Percentiles rank a stretch among this genome's conserved stretches.
These are phyloP conservation scores for Penicillium frequentans DNA, from an alignment of 2,329 filamentous ascomycete species.

Conservation along the genomic window DNA sequence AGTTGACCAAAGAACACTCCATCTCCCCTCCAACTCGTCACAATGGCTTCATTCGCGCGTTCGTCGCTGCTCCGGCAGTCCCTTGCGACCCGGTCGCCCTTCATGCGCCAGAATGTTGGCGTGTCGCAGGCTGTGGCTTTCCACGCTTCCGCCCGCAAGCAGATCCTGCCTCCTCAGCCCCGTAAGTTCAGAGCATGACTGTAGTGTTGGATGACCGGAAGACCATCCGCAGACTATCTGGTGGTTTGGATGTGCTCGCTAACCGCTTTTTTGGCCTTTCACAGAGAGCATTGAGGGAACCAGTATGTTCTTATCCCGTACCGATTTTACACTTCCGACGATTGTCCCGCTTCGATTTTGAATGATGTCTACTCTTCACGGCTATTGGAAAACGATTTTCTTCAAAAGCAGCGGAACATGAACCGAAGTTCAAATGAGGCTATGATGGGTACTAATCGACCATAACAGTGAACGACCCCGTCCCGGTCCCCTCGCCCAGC, in stretches of 20 bases:
- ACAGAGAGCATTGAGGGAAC: slow-evolving; percentile 73
- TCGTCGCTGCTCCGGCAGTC: slow-evolving; percentile 38
- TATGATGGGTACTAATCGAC: slow-evolving; percentile 15
- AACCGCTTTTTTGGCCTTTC: slow-evolving; percentile 33
- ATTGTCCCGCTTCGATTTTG: slow-evolving; percentile 1
- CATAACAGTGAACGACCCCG: slow-evolving; percentile 77
- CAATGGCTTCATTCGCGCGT: slow-evolving; percentile 45
- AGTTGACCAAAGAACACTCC: slow-evolving; percentile 16
- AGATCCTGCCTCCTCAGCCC: slow-evolving; percentile 78
- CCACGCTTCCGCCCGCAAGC: slow-evolving; percentile 75
- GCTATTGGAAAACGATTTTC: neutral
- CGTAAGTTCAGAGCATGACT: slow-evolving; percentile 59
- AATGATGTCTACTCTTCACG: neutral
- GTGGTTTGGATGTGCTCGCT: slow-evolving; percentile 35
- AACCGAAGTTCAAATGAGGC: neutral
- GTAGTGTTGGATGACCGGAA: neutral
- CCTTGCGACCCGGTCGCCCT: slow-evolving; percentile 35
- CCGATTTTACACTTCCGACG: neutral
- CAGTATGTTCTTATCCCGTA: slow-evolving; percentile 53
- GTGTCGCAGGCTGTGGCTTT: slow-evolving; percentile 70
- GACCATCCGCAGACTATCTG: neutral
- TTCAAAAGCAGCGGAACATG: neutral
- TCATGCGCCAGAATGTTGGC: slow-evolving; percentile 36
- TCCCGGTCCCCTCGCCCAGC: slow-evolving; percentile 67
- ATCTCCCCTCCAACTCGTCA: slow-evolving; percentile 20